Evolutionary conservation across 2,329 filamentous ascomycete species (phyloP), one percentile per base, ranked within the genome.

Genomic region (Claviceps sp.): DNA sequence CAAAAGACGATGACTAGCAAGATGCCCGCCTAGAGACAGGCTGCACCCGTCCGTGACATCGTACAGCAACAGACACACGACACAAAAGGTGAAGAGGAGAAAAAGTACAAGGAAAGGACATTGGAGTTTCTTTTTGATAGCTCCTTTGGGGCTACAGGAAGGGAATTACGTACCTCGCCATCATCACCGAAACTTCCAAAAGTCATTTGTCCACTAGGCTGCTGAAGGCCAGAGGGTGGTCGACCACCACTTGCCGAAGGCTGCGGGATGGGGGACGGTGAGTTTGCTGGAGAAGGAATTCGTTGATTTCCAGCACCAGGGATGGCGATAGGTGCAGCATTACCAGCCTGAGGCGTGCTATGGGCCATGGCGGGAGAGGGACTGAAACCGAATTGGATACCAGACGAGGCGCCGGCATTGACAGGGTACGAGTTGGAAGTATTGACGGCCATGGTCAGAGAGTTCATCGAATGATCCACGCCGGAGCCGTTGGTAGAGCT

Each of bases 211-310:
- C 68, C 67, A 51, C 79, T 79, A 59, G 85, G 81, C 58, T 82
- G 82, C 59, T 84, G 77, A 57, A 88, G 77, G 57, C 79, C 79
- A 37, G 88, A 85, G 45, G 89, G 88, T 60, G 90, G 90, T 62
- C 88, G 88, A 60, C 89, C 88, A 63, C 89, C 93, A 62, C 84
- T 86, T 37, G 84, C 83, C 51, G 85, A 81, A 50, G 89, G 88
- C 68, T 91, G 87, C 37, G 93, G 91, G 60, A 97, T 97, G 4
- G 93, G 93, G 43, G 88, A 91, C 4, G 93, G 93, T 46, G 91
- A 96, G 59, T 86, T 84, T 48, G 86, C 83, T 5, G 93, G 93
- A 46, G 90, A 95, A 47, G 83, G 82, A 50, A 91, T 79, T 61
- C 86, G 81, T 56, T 85, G 85, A 69, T 73, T 64, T 73, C 77